Base-by-base conservation (phyloP, 768 basidiomycete genomes). In the Udeniomyces megalosporus region DNA sequence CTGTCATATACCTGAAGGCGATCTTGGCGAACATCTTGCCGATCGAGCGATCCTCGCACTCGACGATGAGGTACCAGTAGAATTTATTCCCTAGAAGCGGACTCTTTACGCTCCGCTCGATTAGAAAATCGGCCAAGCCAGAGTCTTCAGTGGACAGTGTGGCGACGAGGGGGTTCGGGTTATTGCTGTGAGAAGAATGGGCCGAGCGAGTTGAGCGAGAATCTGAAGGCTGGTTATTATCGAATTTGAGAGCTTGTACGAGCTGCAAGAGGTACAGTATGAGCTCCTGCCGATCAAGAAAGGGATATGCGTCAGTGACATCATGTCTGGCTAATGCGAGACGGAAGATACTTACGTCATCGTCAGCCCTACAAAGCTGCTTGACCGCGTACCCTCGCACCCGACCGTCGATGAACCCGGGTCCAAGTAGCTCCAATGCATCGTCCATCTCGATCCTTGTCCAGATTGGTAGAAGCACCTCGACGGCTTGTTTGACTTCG, bases 1-100 rank as follows among this genome's bases (percentile, higher is more conserved):
- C 84, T 69, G 80, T 83, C 81, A 89, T 85, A 70, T 90, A 97
- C 66, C 85, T 85, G 76, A 82, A 92, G 6, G 88, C 87, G 7
- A 95, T 88, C 46, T 84, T 79, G 4, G 85, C 88, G 68, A 91
- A 97, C 86, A 93, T 90, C 76, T 89, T 91, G 3, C 87, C 86
- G 71, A 88, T 82, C 26, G 82, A 77, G 64, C 83, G 82, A 70
- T 91, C 88, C 69, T 91, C 88, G 49, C 88, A 75, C 24, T 88
- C 87, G 4, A 97, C 92, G 82, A 91, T 90, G 60, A 97, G 82
- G 69, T 97, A 99, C 95, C 95, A 97, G 71, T 93, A 86, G 66
- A 97, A 77, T 28, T 88, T 79, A 68, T 96, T 96, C 0, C 92
- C 95, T 1, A 99, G 77, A 0, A 93, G 79, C 2, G 78, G 78